These are phyloP conservation scores for Globisporangium solare DNA, from an alignment of 352 stramenopile genomes.

Conservation along the genomic window DNA sequence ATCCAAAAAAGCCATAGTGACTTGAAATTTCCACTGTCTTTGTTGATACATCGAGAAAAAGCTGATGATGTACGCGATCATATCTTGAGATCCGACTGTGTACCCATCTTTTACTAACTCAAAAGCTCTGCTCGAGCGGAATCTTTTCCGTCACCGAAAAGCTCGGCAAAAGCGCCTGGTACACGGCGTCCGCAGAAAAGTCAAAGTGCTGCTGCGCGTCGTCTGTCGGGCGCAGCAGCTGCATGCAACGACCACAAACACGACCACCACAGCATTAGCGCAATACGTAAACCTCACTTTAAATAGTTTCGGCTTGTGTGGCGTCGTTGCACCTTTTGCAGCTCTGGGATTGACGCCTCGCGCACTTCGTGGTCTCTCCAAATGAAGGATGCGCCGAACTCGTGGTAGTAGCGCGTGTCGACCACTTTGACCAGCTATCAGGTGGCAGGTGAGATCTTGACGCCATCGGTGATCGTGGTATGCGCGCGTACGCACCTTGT, in stretches of 20 bases:
- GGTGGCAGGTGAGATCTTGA: background rate
- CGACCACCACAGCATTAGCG: no score
- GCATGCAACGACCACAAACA: slow-evolving; percentile 4
- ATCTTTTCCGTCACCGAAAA: slow-evolving; percentile 41
- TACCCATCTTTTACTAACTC: no score
- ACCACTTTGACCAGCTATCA: slow-evolving; percentile 36
- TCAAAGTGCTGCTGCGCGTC: slow-evolving; percentile 20
- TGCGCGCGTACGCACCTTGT: slow-evolving; percentile 29
- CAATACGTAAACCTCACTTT: no score
- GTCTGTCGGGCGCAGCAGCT: slow-evolving; percentile 8
- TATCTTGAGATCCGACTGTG: no score
- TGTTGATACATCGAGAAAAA: no score
- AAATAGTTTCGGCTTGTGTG: no score
- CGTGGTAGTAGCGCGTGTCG: slow-evolving; percentile 63
- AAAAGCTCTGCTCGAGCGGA: slow-evolving; percentile 4
- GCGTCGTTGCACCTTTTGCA: slow-evolving; percentile 28
- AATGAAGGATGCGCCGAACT: slow-evolving; percentile 47
- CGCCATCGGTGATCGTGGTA: background rate
- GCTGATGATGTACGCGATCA: background rate
- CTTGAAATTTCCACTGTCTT: background rate
- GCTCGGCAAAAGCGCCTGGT: slow-evolving; percentile 24
- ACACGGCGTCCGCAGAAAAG: slow-evolving; percentile 40
- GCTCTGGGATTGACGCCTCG: slow-evolving; percentile 25
- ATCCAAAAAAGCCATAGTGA: background rate
- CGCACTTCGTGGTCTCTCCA: slow-evolving; percentile 51